A percentile compares a stretch with the other conserved stretches of the same genome.
phyloP scores from a whole-genome alignment of 495 filamentous ascomycete species.

The Cercophora scortea region DNA sequence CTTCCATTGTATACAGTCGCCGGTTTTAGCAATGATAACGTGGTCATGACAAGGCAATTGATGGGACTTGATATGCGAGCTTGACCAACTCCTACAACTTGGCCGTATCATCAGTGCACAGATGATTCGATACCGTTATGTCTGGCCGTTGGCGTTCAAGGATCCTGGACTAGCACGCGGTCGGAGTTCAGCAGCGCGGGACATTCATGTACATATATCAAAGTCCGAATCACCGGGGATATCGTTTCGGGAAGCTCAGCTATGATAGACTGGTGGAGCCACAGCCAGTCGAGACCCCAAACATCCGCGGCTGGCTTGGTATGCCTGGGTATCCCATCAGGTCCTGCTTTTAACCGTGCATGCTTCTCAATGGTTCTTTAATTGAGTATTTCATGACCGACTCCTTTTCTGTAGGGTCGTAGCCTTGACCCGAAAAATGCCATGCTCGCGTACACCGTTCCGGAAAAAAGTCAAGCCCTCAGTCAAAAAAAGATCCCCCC shows the following conservation, averaged over 20 bases:
- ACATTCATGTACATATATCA: background rate
- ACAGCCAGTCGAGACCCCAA: background rate
- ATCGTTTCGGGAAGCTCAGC: background rate
- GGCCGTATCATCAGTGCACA: no score
- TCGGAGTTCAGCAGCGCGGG: background rate
- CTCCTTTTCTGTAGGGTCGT: conserved; percentile 29
- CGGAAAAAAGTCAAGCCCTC: conserved; percentile 32
- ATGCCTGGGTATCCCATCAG: conserved; percentile 10
- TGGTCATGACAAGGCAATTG: no score
- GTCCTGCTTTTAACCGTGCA: background rate
- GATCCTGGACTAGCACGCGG: no score
- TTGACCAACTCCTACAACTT: no score
- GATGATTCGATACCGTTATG: no score
- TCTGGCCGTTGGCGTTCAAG: no score
- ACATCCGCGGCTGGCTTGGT: background rate
- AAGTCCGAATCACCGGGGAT: background rate
- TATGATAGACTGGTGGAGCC: background rate
- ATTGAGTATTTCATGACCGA: conserved; percentile 31
- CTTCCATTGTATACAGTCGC: no score
- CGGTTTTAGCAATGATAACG: no score
- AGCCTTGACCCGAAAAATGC: conserved; percentile 33
- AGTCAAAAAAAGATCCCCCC: conserved; percentile 20
- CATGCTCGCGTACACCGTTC: conserved; percentile 35
- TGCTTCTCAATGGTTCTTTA: conserved; percentile 22
- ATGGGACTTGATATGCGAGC: no score